Percentiles rank a stretch among this genome's conserved stretches.
These are phyloP conservation scores for Aureobasidium sp. DNA, from an alignment of 2,329 filamentous ascomycete species.

Conservation along the genomic window DNA sequence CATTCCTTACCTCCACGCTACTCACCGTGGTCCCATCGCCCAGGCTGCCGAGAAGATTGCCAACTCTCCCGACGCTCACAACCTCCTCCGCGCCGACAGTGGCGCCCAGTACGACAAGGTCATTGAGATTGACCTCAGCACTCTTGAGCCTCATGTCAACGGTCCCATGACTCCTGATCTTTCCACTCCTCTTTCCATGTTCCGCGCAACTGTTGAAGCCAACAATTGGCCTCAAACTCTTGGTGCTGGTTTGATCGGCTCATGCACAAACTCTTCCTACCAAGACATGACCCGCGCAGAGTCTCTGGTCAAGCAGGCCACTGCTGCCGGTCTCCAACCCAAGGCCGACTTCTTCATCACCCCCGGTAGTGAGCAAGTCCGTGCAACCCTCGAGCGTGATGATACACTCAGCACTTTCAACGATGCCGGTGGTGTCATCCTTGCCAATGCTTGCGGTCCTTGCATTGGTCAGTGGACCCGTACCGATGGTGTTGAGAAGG, in stretches of 20 bases:
- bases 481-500: constrained; percentile 86
- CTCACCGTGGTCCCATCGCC: constrained; percentile 78
- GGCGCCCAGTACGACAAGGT: constrained; percentile 91
- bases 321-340: constrained; percentile 88
- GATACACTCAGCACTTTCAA: constrained; percentile 88
- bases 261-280: constrained; percentile 99
- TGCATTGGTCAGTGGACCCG: constrained; percentile 98
- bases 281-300: constrained; percentile 98
- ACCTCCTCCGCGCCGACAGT: constrained; percentile 79
- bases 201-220: constrained; percentile 83
- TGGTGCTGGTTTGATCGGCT: constrained; percentile 94
- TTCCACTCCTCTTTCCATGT: constrained; percentile 90
- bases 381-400: constrained; percentile 92
- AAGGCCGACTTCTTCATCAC: constrained; percentile 96
- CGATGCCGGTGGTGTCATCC: constrained; percentile 85
- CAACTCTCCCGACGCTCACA: constrained; percentile 62
- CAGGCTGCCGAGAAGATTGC: constrained; percentile 70
- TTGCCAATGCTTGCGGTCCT: constrained; percentile 91
- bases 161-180: constrained; percentile 97
- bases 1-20: constrained; percentile 86
- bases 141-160: constrained; percentile 96
- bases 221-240: constrained; percentile 94
- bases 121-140: constrained; percentile 90
- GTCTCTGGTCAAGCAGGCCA: constrained; percentile 91
- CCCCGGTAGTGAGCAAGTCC: constrained; percentile 96